Evolutionary conservation across 495 filamentous ascomycete genomes (phyloP), one percentile per base, ranked within the genome.

Genomic region (Trichoderma erinaceum): DNA sequence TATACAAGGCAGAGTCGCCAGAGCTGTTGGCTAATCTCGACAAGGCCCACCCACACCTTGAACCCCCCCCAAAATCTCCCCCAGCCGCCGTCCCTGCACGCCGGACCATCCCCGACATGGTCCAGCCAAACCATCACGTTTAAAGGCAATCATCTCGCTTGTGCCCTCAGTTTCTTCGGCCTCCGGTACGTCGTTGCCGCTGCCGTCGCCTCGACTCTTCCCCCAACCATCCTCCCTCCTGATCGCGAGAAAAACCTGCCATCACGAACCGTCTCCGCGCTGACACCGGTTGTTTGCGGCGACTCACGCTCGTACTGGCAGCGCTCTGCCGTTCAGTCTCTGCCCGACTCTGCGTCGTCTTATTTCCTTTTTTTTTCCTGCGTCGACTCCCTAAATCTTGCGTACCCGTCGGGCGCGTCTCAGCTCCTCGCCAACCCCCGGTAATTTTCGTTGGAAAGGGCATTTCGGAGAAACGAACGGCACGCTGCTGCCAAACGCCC

Each of bases 111-210:
- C 75, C 73, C 77, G 76, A 75, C 76, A 67, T 68, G 70, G 72
- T 70, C 75, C 68, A 61, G 56, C 56, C 56, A 61, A 61, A 61
- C 75, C 74, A 78, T 75, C 73, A 77, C 77, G 73, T 75, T 74
- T 75, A 70, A 71, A 75, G 56, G 77, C 75, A 78, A 81, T 80
- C 78, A 80, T 82, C 73, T 82, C 79, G 79, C 79, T 82, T 81
- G 75, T 72, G 77, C 76, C 75, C 75, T 73, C 76, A 75, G 15
- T n/a, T 61, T 32, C 56, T 32, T 61, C 56, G 56, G 56, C 70
- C 70, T 48, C 44, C 56, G 56, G 56, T 61, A 61, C 56, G 56
- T 18, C 56, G 56, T 61, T 27, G 56, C 56, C 56, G 56, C 44
- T 48, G 44, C 16, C 25, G 56, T 61, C 56, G 56, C 56, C 56